Percentiles rank a stretch among this genome's conserved stretches.
These are phyloP conservation scores for Trichoderma parareesei DNA, from an alignment of 495 filamentous ascomycete genomes.

Conservation along the genomic window DNA sequence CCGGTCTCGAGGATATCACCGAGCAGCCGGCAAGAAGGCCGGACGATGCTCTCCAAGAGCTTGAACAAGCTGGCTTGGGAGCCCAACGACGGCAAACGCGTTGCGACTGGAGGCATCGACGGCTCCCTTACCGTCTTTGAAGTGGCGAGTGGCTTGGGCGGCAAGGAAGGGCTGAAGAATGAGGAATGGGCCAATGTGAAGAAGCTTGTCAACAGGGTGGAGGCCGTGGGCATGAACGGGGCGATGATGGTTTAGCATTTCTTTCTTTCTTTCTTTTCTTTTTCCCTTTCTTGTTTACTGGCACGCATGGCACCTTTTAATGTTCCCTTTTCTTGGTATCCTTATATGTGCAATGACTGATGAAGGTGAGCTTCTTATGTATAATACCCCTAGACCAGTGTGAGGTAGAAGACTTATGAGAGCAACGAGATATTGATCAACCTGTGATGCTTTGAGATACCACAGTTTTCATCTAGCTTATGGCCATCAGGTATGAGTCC, in stretches of 20 bases:
- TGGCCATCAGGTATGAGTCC: too few relatives aligned
- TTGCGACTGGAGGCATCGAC: slow-evolving; percentile 86
- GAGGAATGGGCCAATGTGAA: slow-evolving; percentile 93
- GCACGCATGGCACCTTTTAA: slow-evolving; percentile 3
- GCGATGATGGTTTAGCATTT: slow-evolving; percentile 20
- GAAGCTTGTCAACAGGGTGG: slow-evolving; percentile 67
- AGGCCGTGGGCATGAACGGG: slow-evolving; percentile 34
- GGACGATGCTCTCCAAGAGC: slow-evolving; percentile 61
- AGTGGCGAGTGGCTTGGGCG: slow-evolving; percentile 76
- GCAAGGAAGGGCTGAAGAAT: slow-evolving; percentile 64
- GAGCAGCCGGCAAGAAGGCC: slow-evolving; percentile 47
- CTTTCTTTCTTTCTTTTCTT: neutral
- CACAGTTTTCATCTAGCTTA: too few relatives aligned
- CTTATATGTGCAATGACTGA: neutral
- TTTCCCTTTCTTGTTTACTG: neutral
- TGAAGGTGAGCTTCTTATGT: neutral
- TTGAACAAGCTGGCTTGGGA: slow-evolving; percentile 95
- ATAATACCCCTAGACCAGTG: slow-evolving; percentile 1
- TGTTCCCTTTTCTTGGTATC: neutral
- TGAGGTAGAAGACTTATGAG: neutral
- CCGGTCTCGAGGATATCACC: slow-evolving; percentile 72
- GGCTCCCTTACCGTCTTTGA: slow-evolving; percentile 89
- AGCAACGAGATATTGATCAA: neutral
- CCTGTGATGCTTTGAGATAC: too few relatives aligned
- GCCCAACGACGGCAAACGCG: slow-evolving; percentile 68